Conservation (phyloP, 2,329 filamentous ascomycete species). For the Claviceps cyperi region DNA sequence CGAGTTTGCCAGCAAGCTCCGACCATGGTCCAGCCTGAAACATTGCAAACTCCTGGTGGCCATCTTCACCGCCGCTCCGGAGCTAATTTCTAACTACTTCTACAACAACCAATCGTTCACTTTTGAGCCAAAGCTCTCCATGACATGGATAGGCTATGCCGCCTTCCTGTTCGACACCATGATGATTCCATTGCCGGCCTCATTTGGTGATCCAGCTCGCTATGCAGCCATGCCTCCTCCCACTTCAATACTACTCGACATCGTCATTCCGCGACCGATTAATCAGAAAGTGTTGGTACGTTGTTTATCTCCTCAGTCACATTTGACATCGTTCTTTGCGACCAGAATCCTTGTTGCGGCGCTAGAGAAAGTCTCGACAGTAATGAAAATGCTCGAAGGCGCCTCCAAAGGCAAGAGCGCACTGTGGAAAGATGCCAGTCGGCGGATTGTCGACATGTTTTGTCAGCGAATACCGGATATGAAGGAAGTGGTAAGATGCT, state of each 20-base stretch:
- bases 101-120: constrained; percentile 63
- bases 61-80: constrained; percentile 70
- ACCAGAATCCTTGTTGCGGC: constrained; percentile 65
- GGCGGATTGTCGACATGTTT: constrained; percentile 59
- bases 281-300: constrained; percentile 65
- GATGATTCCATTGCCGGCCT: constrained; percentile 54
- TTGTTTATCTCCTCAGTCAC: constrained; percentile 64
- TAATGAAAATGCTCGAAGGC: constrained; percentile 46
- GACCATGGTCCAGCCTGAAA: constrained; percentile 66
- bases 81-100: constrained; percentile 82
- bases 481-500: constrained; percentile 63
- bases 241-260: constrained; percentile 66
- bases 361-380: constrained; percentile 59
- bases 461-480: constrained; percentile 65
- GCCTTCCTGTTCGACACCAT: constrained; percentile 76
- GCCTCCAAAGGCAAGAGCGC: constrained; percentile 21
- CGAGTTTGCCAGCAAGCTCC: constrained; percentile 62
- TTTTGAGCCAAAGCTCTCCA: constrained; percentile 81
- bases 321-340: constrained; percentile 72
- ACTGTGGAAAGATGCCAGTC: constrained; percentile 56
- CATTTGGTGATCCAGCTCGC: constrained; percentile 52
- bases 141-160: constrained; percentile 90
- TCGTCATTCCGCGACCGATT: constrained; percentile 68
- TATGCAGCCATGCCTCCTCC: constrained; percentile 60
- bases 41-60: constrained; percentile 70